Evolutionary conservation across 2,329 filamentous ascomycete species (phyloP).

Genomic region (Scopulariopsis brevicaulis): DNA sequence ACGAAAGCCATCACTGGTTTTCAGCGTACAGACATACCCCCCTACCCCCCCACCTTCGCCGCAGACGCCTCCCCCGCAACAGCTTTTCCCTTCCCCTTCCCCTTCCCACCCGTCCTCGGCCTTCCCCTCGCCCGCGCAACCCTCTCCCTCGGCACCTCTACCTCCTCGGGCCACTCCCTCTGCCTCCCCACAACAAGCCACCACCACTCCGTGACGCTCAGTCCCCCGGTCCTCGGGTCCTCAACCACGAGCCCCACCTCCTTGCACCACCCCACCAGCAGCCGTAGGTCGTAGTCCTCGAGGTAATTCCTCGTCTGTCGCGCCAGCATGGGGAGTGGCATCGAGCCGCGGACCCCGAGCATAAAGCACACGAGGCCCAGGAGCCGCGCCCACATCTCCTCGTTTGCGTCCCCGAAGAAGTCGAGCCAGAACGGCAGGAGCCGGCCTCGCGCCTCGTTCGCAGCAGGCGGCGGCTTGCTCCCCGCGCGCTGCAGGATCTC

Average conservation of each 20-base stretch:
- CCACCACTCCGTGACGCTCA: constrained; percentile 53
- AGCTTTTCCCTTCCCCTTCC: not conserved
- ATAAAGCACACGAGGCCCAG: constrained; percentile 51
- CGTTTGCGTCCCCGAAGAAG: constrained; percentile 49
- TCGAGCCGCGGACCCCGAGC: constrained; percentile 49
- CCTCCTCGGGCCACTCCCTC: not conserved
- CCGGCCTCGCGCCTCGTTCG: constrained; percentile 25
- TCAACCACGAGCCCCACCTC: constrained; percentile 36
- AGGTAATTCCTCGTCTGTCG: constrained; percentile 44
- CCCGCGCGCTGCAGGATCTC: constrained; percentile 24
- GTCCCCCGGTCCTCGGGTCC: constrained; percentile 25
- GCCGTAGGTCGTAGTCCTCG: constrained; percentile 50
- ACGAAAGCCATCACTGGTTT: not conserved
- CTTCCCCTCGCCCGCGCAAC: not conserved
- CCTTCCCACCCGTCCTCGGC: not conserved
- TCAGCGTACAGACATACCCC: not conserved
- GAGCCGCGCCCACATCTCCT: constrained; percentile 52
- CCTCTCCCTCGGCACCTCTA: not conserved
- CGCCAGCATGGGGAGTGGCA: constrained; percentile 39
- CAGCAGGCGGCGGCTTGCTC: constrained; percentile 22
- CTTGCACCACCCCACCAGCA: constrained; percentile 48
- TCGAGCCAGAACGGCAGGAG: constrained; percentile 63
- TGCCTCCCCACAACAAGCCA: constrained; percentile 44
- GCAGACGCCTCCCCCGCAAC: not conserved
- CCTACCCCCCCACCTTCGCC: not conserved